phyloP scores from a whole-genome alignment of 805 yeast species.

The Candida wancherniae region DNA sequence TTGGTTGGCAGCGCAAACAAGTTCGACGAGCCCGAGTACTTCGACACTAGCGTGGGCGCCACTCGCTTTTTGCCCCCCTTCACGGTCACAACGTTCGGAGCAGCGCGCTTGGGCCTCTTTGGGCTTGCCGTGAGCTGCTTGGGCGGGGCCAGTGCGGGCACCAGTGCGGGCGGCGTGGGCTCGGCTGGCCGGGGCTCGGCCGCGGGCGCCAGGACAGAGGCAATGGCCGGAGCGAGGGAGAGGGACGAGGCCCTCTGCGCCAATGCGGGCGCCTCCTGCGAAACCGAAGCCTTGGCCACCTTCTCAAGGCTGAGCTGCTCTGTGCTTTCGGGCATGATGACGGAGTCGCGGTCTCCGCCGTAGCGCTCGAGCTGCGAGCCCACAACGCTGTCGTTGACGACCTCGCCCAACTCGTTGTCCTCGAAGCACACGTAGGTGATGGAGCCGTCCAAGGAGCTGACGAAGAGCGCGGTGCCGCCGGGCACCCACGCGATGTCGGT shows the following conservation, averaged over 20 bases:
- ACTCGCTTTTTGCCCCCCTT: constrained; percentile 76
- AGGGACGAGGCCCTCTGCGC: background rate
- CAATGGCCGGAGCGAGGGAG: background rate
- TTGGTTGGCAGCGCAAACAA: background rate
- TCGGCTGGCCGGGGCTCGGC: no score
- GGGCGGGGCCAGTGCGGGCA: no score
- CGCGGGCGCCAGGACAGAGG: no score
- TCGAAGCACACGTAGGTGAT: constrained; percentile 67
- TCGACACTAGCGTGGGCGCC: constrained; percentile 61
- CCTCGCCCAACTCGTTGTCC: constrained; percentile 54
- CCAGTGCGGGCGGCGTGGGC: no score
- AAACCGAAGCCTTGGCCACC: no score
- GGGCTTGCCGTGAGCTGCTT: constrained; percentile 7
- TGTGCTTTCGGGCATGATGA: constrained; percentile 82
- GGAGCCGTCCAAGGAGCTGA: constrained; percentile 81
- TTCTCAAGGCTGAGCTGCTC: constrained; percentile 56
- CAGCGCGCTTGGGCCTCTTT: constrained; percentile 9
- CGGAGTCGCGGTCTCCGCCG: constrained; percentile 82
- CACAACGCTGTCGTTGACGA: constrained; percentile 59
- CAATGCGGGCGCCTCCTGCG: background rate
- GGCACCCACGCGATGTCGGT: constrained; percentile 91
- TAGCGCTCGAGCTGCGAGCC: constrained; percentile 70
- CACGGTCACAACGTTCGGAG: constrained; percentile 54
- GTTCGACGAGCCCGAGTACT: constrained; percentile 27
- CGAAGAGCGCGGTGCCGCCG: constrained; percentile 66